Evolutionary conservation across 768 basidiomycete species (phyloP).

Genomic region (Tulasnella sp.): DNA sequence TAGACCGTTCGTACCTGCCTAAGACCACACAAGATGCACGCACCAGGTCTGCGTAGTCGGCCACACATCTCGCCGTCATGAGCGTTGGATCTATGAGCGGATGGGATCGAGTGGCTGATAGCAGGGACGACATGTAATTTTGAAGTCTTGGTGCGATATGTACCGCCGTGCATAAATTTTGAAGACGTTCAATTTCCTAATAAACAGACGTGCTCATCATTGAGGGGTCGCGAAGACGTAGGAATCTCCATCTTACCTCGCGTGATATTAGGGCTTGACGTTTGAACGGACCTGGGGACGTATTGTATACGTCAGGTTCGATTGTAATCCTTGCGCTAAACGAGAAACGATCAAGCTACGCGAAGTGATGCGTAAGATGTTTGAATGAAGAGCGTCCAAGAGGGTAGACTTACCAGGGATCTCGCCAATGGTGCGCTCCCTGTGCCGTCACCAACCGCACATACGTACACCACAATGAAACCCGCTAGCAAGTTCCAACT

Average conservation of each 20-base stretch:
- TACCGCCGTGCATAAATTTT: constrained; percentile 35
- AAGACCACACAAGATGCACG: constrained; percentile 60
- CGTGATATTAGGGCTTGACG: not conserved
- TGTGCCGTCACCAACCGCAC: constrained; percentile 51
- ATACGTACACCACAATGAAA: constrained; percentile 72
- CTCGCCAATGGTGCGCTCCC: constrained; percentile 66
- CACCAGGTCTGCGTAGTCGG: constrained; percentile 63
- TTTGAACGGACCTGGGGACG: constrained; percentile 21
- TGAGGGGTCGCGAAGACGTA: not conserved
- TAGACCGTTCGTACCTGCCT: constrained; percentile 20
- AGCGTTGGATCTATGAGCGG: constrained; percentile 63
- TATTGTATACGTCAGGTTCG: constrained; percentile 12
- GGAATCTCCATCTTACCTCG: not conserved
- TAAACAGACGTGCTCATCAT: not conserved
- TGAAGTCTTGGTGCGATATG: constrained; percentile 50
- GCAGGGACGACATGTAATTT: constrained; percentile 68
- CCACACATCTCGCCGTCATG: constrained; percentile 55
- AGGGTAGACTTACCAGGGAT: constrained; percentile 51
- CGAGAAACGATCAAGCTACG: constrained; percentile 70
- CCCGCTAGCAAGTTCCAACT: constrained; percentile 59
- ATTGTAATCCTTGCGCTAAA: constrained; percentile 51
- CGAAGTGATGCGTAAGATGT: not conserved
- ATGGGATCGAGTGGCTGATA: constrained; percentile 69
- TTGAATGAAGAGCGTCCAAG: not conserved
- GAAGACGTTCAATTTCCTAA: constrained; percentile 30